Evolutionary conservation across 208 protist genomes (phyloP), one percentile per base, ranked within the genome.

Genomic region (Trypanosoma caninum): DNA sequence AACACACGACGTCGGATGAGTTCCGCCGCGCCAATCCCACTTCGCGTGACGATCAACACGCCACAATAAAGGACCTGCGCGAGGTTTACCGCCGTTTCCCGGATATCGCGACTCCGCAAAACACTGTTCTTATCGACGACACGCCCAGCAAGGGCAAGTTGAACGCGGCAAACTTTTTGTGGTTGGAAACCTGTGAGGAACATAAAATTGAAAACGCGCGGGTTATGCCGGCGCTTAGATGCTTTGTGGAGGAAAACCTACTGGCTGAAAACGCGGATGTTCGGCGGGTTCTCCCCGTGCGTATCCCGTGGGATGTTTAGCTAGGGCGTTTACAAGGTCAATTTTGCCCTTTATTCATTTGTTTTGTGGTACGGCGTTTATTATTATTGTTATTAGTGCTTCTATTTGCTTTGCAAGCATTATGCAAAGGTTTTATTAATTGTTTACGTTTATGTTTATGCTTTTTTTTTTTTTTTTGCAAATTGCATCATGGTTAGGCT

Each of bases 111-210:
- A 78, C 73, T 23, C 82, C 80, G 25, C 50, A 73, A 25, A 91
- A 90, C 52, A 95, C 89, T 0, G 59, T 95, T 11, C 75, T 95
- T 6, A 84, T 95, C 34, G 89, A 95, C 42, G 85, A 95, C 71
- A 95, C 89, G 3, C 83, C 89, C 2, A 93, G 85, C 65, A 95
- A 95, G 59, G 83, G 81, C 11, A 84, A 82, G 61, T 55, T 60
- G 28, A 75, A 89, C 53, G 85, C 85, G 9, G 83, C 60, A 27
- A 95, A 95, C 66, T 91, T 87, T 47, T 16, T 95, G 22, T 95
- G 89, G 86, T 53, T 95, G 9, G 85, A 91, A 40, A 76, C 74
- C 6, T 95, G 82, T 59, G 70, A 82, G 35, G 76, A 51, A 18
- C 50, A 80, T 9, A 61, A 63, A 23, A 80, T 92, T 34, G 59